Conservation (phyloP, 2,329 filamentous ascomycete species). For the Calonectria multiphialidica region DNA sequence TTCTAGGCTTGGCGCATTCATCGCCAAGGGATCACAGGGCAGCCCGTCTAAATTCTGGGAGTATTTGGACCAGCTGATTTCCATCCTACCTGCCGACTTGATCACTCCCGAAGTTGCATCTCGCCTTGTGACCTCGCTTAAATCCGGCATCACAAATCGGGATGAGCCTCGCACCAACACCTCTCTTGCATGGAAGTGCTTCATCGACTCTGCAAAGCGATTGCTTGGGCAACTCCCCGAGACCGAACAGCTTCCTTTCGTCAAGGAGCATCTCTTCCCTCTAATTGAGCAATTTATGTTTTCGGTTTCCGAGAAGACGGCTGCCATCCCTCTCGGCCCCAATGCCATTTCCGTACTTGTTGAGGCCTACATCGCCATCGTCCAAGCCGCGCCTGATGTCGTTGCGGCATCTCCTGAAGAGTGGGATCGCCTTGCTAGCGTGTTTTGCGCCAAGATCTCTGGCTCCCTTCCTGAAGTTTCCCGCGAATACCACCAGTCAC, state of each 20-base stretch:
- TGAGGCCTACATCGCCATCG: constrained; percentile 60
- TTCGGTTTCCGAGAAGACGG: constrained; percentile 54
- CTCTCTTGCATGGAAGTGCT: constrained; percentile 79
- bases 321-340: constrained; percentile 46
- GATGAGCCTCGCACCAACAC: constrained; percentile 81
- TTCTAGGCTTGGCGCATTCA: constrained; percentile 74
- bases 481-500: constrained; percentile 79
- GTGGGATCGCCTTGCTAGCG: constrained; percentile 73
- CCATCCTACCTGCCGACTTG: constrained; percentile 65
- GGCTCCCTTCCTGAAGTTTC: constrained; percentile 86
- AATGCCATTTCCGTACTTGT: constrained; percentile 56
- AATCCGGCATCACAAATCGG: constrained; percentile 77
- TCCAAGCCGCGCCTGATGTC: constrained; percentile 54
- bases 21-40: constrained; percentile 88
- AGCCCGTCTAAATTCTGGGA: constrained; percentile 80
- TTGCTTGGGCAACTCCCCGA: constrained; percentile 61
- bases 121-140: constrained; percentile 75
- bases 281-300: constrained; percentile 68
- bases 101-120: constrained; percentile 63
- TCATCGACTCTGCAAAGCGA: constrained; percentile 73
- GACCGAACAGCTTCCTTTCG: constrained; percentile 59
- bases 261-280: constrained; percentile 64
- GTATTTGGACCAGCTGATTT: constrained; percentile 72
- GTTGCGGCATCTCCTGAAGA: constrained; percentile 65
- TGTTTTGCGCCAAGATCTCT: constrained; percentile 75